Conservation (phyloP, 23 red algal species). For the Chondrus crispus region DNA sequence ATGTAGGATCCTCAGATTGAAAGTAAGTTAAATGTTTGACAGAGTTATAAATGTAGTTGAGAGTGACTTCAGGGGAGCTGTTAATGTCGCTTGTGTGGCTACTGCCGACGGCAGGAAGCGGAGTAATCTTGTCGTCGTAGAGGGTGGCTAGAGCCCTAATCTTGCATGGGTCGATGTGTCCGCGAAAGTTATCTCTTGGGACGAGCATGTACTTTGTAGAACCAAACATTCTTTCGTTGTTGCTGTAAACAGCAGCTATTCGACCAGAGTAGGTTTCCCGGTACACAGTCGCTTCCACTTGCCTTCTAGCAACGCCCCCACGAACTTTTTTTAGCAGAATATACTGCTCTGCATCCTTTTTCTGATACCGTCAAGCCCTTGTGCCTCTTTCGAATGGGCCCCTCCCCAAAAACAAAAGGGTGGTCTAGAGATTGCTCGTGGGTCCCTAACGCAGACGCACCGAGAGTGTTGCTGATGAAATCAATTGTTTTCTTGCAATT, state of each 20-base stretch:
- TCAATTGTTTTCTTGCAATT: neutral
- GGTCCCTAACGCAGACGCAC: neutral
- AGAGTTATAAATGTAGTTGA: neutral
- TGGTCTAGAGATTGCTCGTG: neutral
- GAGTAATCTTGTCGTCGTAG: neutral
- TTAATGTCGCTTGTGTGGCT: too few species aligned
- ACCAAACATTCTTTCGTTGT: neutral
- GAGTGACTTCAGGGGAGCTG: neutral
- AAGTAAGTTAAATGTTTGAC: neutral
- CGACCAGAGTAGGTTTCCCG: slow-evolving; percentile 3
- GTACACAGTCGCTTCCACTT: neutral
- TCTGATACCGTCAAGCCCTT: neutral
- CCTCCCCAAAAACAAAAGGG: neutral
- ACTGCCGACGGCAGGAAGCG: neutral
- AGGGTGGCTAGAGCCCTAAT: neutral
- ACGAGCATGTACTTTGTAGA: neutral
- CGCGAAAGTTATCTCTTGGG: neutral
- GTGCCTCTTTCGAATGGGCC: neutral
- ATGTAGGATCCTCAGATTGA: neutral
- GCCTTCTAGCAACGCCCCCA: neutral
- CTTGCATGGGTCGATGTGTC: neutral
- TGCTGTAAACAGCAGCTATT: neutral
- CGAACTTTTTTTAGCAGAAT: neutral
- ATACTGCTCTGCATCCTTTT: neutral
- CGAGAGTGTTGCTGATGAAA: neutral